Base-by-base conservation (phyloP, 441 rosid species). In the Populus hybrid region DNA sequence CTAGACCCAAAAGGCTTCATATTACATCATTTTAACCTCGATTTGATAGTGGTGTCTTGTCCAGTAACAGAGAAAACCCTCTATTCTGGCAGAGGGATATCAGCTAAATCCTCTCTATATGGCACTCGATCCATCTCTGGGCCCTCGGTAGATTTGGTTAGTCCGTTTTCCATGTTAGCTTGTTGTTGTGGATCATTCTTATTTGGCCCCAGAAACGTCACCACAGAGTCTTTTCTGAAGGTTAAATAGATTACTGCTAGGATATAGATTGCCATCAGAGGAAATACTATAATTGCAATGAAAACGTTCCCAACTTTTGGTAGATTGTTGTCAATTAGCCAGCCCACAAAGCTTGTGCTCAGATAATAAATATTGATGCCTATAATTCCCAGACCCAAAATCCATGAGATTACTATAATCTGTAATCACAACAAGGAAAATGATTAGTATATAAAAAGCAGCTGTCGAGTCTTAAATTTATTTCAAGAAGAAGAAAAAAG, bases 311-410 rank as follows among this genome's bases (percentile, higher is more conserved):
- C 91, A 6, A 78, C 73, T 70, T 69, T 86, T 0, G 92, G 91
- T 24, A 88, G 75, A 57, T 74, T 74, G 69, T 80, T 88, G 85
- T 88, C 78, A 28, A 84, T 57, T 24, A 90, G 46, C 93, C 97
- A 92, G 7, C 21, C 84, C n/a, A 89, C 89, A 21, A 92, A 92
- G 8, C 80, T 80, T 2, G 90, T 89, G 83, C 78, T 80, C 4
- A 92, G 81, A 81, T 87, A 90, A 65, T 92, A 92, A 6, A 92
- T 34, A 35, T 92, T 92, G 81, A 92, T 87, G 70, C 92, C 89
- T 14, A 88, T 87, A n/a, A 92, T 80, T 59, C 85, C 86, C 4
- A 81, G 12, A 1, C 93, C 93, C 36, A 92, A 69, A 42, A 86
- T 79, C 97, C 97, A 92, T 18, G 94, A 87, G 57, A 88, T 23